Conservation (phyloP, 306 rosid species). For the Glycine tomentella region DNA sequence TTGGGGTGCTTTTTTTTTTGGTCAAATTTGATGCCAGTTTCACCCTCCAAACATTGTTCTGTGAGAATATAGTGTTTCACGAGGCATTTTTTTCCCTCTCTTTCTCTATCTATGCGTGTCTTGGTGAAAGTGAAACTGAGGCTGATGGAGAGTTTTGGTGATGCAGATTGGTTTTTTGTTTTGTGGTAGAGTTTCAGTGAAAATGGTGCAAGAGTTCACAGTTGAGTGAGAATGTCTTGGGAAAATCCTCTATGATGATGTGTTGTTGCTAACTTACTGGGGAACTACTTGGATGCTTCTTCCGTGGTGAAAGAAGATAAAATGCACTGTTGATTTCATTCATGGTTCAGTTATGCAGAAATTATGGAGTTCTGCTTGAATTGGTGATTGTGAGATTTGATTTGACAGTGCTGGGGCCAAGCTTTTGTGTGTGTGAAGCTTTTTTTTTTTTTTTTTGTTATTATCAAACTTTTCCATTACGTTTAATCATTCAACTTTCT, state of each 20-base stretch:
- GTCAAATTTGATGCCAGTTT: constrained; percentile 28
- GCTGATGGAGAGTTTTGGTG: constrained; percentile 19
- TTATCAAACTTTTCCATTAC: constrained; percentile 50
- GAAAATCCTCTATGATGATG: constrained; percentile 35
- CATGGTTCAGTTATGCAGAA: constrained; percentile 47
- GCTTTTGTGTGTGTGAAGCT: constrained; percentile 53
- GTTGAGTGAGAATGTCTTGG: constrained; percentile 37
- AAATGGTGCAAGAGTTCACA: constrained; percentile 26
- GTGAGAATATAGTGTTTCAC: constrained; percentile 20
- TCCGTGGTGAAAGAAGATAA: constrained; percentile 48
- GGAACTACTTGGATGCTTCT: constrained; percentile 5
- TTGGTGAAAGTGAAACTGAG: neutral
- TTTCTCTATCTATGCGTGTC: neutral
- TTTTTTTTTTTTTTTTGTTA: constrained; percentile 33
- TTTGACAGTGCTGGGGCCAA: constrained; percentile 41
- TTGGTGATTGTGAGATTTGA: constrained; percentile 46
- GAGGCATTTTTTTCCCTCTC: neutral
- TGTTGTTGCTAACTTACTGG: constrained; percentile 26
- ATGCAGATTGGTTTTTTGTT: constrained; percentile 4
- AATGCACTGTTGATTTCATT: constrained; percentile 36
- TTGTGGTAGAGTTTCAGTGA: neutral
- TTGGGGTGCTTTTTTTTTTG: no score
- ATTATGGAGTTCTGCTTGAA: constrained; percentile 34
- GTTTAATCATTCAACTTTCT: constrained; percentile 46
- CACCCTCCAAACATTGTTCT: constrained; percentile 16